Base-by-base conservation (phyloP, 352 stramenopile genomes). In the Pythium rishiriense region DNA sequence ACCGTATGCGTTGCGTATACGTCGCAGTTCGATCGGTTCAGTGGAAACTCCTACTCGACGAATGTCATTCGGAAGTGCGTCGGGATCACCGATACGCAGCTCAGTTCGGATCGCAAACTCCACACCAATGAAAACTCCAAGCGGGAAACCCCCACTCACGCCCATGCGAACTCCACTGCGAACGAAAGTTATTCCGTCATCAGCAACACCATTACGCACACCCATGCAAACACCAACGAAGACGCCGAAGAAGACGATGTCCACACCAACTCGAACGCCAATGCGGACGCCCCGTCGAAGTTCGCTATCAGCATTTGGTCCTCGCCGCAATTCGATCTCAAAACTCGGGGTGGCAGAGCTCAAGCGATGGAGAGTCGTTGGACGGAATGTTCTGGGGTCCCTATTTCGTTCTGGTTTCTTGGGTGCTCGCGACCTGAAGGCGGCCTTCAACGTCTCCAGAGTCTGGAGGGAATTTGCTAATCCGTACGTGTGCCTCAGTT, bases 341-440 rank as follows among this genome's bases (percentile, higher is more conserved):
- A 68, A 62, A 37, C 8, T 49, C 4, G 49, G 39, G 10, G 25
- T 58, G 19, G 31, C 35, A 14, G 61, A 68, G 42, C 31, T 68
- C 43, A 70, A 65, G 56, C 39, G 54, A n/a, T 61, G 53, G 63
- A 48, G 41, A 15, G 33, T 70, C 47, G 51, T 61, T 28, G 49
- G 39, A 21, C 65, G 47, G 2, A 57, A 48, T 17, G 53, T 67
- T 17, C 28, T 75, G 3, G 53, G 43, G 15, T 33, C 45, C 1
- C 10, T 75, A 9, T 72, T 75, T 33, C 37, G 51, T 21, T 69
- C 68, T 4, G 56, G 58, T 0, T 75, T 69, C 28, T 29, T 75
- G 9, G 24, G 31, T 31, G 21, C 66, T 14, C 17, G 22, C 14
- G 63, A 75, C 33, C 41, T 75, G 29, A 65, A 72, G 33, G 45